A percentile compares a stretch with the other conserved stretches of the same genome.
Evolutionary conservation across 2,329 filamentous ascomycete species (phyloP).

Genomic region (Fusarium sp.): DNA sequence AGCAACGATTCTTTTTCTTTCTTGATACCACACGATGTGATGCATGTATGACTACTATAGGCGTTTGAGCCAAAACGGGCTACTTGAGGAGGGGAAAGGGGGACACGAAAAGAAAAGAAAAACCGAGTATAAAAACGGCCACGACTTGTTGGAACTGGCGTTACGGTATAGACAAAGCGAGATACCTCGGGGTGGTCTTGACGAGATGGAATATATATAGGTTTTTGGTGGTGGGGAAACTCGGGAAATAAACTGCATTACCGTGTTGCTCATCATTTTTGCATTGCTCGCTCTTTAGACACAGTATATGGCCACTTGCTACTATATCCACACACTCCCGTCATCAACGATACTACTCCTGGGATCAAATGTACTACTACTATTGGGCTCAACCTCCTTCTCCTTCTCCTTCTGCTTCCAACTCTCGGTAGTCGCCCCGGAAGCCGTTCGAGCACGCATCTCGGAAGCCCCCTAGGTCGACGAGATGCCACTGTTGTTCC

Average conservation of each 20-base stretch:
- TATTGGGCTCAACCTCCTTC: slow-evolving; percentile 1
- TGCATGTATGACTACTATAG: slow-evolving; percentile 34
- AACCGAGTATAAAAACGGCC: slow-evolving; percentile 15
- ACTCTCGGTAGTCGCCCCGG: neutral
- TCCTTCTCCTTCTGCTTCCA: slow-evolving; percentile 7
- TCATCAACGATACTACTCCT: neutral
- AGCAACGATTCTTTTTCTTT: slow-evolving; percentile 31
- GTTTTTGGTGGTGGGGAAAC: neutral
- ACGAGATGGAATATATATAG: neutral
- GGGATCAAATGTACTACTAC: neutral
- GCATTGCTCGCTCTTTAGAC: slow-evolving; percentile 8
- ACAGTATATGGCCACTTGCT: slow-evolving; percentile 5
- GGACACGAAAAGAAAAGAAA: slow-evolving; percentile 7
- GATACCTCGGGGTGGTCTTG: slow-evolving; percentile 33
- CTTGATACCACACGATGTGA: slow-evolving; percentile 43
- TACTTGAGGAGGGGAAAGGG: neutral
- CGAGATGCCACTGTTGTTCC: slow-evolving; percentile 48
- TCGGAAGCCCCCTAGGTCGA: slow-evolving; percentile 33
- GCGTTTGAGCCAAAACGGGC: slow-evolving; percentile 6
- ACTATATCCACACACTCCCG: neutral
- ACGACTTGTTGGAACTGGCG: slow-evolving; percentile 28
- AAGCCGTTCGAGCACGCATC: neutral
- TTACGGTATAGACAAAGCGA: slow-evolving; percentile 40
- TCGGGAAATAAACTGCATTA: slow-evolving; percentile 9
- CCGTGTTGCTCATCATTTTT: slow-evolving; percentile 13